phyloP scores from a whole-genome alignment of 441 rosid genomes.

The Populus tomentosa region DNA sequence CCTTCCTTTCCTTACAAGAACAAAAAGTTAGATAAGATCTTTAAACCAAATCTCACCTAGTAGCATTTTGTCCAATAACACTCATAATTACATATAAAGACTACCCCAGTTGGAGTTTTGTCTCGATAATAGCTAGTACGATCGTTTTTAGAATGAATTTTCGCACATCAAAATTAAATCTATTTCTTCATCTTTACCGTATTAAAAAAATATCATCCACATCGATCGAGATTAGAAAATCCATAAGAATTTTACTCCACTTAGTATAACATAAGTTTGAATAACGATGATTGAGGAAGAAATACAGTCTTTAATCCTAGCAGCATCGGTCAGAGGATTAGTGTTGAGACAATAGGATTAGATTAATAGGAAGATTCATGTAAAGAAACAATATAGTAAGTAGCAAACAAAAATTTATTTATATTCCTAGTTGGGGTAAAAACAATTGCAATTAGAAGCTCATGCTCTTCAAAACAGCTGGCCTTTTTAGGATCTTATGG shows the following conservation, averaged over 20 bases:
- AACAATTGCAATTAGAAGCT: slow-evolving; percentile 8
- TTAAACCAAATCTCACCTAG: background rate
- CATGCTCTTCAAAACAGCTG: slow-evolving; percentile 37
- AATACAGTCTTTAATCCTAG: too few species aligned
- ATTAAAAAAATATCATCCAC: background rate
- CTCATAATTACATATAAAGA: background rate
- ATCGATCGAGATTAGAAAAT: background rate
- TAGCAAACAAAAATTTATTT: background rate
- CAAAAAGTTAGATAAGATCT: background rate
- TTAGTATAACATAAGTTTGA: background rate
- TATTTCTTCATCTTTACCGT: background rate
- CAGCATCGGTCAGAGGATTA: background rate
- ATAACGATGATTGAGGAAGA: background rate
- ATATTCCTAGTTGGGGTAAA: background rate
- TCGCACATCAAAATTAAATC: too few species aligned
- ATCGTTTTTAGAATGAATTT: too few species aligned
- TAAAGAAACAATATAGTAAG: background rate
- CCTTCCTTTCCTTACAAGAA: background rate
- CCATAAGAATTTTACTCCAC: too few species aligned
- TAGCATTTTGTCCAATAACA: background rate
- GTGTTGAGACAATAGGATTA: background rate
- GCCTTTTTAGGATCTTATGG: slow-evolving; percentile 17
- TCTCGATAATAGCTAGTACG: too few species aligned
- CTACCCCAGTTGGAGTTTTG: too few species aligned
- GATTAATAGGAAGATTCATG: background rate